Base-by-base conservation (phyloP, 305 asterid species). In the Fraxinus baroniana region DNA sequence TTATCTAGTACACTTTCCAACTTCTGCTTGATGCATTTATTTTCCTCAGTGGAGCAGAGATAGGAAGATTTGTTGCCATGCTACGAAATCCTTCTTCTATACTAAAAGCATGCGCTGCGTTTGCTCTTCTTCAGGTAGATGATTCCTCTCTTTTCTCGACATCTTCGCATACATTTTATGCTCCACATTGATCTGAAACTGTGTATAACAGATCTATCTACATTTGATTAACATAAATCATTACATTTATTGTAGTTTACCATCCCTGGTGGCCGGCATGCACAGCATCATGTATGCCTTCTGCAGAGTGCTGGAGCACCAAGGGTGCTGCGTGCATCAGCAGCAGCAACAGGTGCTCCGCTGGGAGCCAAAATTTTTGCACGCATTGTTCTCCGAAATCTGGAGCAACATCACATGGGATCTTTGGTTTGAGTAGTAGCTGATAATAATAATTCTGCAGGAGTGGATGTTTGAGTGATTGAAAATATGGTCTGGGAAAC, bases 91-190 rank as follows among this genome's bases (percentile, higher is more conserved):
- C 92, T 64, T 90, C 91, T 78, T 91, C 94, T 60, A 87, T 91
- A 46, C 89, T 95, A 79, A 95, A 92, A 85, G 92, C 95, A n/a
- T 95, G 98, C 72, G 98, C 98, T 24, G 97, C 97, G 28, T 95
- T 95, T 78, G 98, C 98, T 60, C 98, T 93, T 84, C 93, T 92
- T 89, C 97, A 95, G 98, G 98, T 93, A 82, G 26, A 55, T 22
- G 12, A n/a, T 44, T 44, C 71, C 81, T 55, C 57, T 64, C 26
- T 35, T 36, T 39, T 57, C 20, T 18, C 55, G 8, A 36, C 33
- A 57, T 3, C 55, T 20, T 36, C 17, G 55, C 60, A 57, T 57
- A 13, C 60, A 73, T 55, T 17, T 57, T 55, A 64, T 20, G 20
- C 74, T 75, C 46, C 18, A 9, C 74, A n/a, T 44, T 15, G 28